Base-by-base conservation (phyloP, 805 yeast species). In the Saccharomycopsis sp. region DNA sequence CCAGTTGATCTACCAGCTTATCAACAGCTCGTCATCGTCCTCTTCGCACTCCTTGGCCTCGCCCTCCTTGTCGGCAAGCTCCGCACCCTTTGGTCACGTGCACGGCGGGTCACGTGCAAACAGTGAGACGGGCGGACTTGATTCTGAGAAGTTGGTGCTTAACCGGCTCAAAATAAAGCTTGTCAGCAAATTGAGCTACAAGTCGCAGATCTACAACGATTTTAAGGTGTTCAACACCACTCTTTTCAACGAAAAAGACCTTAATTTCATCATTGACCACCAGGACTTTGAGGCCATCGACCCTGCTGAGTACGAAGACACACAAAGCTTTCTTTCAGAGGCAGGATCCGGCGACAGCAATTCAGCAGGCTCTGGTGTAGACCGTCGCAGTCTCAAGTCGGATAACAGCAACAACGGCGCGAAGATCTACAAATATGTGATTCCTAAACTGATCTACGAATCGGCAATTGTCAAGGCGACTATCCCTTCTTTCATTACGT, bases 171-270 rank as follows among this genome's bases (percentile, higher is more conserved):
- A 52, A 24, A 53, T 55, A 24, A 57, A 57, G 46, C 44, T 60
- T 12, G 50, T 57, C 14, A 24, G 61, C 14, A 37, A 37, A n/a
- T 53, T 60, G 24, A 14, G 21, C 14, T 57, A 41, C 44, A 54
- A 53, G 34, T 57, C 61, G 4, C 63, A 60, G 48, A 52, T 60
- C 12, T 57, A 57, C 44, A 57, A 24, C 34, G 53, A 55, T 21
- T 21, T 52, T 15, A 51, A 52, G 21, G 53, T 41, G 3, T 60
- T 60, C 55, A 23, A 50, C 8, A 47, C 52, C 2, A n/a, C 53
- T 8, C 23, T 60, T 7, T 53, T 60, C 7, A 50, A 57, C 21
- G 24, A 53, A 3, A 40, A 52, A 50, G 50, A 55, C n/a, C 14
- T 55, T 3, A 54, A 47, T 47, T 52, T 55, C 41, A 37, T 50